Evolutionary conservation across 1,284 basidiomycete species (phyloP).

Genomic region (Pseudozyma hubeiensis): DNA sequence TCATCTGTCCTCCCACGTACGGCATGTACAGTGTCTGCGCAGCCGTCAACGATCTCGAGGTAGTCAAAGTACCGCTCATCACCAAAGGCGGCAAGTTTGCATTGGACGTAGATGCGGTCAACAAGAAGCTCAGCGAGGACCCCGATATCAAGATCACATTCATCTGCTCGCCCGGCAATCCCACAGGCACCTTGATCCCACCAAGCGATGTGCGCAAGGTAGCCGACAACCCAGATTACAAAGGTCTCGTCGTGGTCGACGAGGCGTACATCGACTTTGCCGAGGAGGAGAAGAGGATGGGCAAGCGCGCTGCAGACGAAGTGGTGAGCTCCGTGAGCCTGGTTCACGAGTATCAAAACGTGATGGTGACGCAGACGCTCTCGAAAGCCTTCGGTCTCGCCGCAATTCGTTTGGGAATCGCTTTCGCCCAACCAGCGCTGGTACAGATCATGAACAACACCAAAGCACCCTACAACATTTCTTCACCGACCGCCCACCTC

Average conservation of each 20-base stretch:
- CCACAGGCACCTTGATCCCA: constrained; percentile 88
- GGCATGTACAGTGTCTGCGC: constrained; percentile 98
- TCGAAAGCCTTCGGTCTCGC: constrained; percentile 97
- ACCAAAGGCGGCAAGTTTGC: constrained; percentile 82
- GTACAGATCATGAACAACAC: constrained; percentile 94
- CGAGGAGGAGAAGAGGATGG: constrained; percentile 62
- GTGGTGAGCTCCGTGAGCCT: constrained; percentile 77
- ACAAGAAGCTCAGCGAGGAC: constrained; percentile 48
- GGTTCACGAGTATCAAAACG: constrained; percentile 84
- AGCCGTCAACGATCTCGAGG: constrained; percentile 89
- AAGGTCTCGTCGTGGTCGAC: constrained; percentile 91
- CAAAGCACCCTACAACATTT: constrained; percentile 98
- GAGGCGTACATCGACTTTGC: constrained; percentile 97
- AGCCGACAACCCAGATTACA: constrained; percentile 83
- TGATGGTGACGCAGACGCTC: constrained; percentile 93
- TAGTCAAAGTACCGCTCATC: constrained; percentile 84
- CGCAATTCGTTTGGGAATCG: constrained; percentile 90
- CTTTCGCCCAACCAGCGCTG: constrained; percentile 86
- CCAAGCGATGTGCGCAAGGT: constrained; percentile 79
- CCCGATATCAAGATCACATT: constrained; percentile 85
- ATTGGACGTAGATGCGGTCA: constrained; percentile 70
- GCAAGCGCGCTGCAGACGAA: constrained; percentile 36
- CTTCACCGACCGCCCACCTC: constrained; percentile 86
- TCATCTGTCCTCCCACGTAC: constrained; percentile 85
- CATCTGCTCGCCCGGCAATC: constrained; percentile 97